Evolutionary conservation across 306 rosid species (phyloP), one percentile per base, ranked within the genome.

Genomic region (Pueraria montana): DNA sequence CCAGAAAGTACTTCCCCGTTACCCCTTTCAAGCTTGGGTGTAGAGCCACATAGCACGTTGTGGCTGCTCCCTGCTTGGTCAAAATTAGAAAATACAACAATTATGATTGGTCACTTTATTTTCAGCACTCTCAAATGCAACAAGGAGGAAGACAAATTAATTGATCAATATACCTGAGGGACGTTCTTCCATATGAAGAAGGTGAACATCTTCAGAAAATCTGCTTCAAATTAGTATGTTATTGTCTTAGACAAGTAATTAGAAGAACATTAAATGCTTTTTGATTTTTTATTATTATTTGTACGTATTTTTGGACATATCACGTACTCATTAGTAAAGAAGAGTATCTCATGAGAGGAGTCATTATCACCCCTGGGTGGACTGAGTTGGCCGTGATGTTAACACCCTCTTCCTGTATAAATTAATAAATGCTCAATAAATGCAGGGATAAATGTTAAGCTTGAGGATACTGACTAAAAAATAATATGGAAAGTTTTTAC

Each of bases 271-370:
- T 13, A 27, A 42, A 64, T 83, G 13, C 59, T 23, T 68, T 18
- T 46, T 30, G 8, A 30, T 8, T 30, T 42, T 5, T 66, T 17
- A 8, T 3, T 18, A 6, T 3, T 18, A 6, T 64, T 17, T 49
- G 55, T 14, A 4, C 20, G 14, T 14, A 6, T 24, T 36, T 2
- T 18, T 30, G 72, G 24, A 21, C n/a, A 76, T 11, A 32, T 24
- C 6, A 78, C 97, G 14, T 89, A 96, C 99, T 84, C 96, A 96
- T 94, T 0, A 89, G 67, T 20, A 92, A 8, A 12, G 92, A 43
- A 38, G 99, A 94, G 75, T 96, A 91, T 86, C 98, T 89, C 98
- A 96, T 94, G 9, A 96, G 96, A 64, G 99, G 98, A 23, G 98
- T 96, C 97, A 92, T 92, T 64, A 96, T 94, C 46, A 92, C 63